Base-by-base conservation (phyloP, 306 rosid genomes). In the Astragalus membranaceus region DNA sequence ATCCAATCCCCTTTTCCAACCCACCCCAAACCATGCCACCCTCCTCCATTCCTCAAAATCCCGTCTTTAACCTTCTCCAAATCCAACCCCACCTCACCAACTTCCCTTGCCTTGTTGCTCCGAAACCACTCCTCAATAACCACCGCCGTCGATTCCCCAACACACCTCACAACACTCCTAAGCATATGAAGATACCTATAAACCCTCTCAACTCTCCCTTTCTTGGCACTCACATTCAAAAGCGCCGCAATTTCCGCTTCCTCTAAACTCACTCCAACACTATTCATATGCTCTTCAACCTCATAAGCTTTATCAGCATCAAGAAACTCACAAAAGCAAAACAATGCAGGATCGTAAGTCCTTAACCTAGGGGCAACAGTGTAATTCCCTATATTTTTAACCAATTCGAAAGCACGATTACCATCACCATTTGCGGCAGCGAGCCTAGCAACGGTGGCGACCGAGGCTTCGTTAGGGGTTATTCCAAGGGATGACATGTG, bases 1-100 rank as follows among this genome's bases (percentile, higher is more conserved):
- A 11, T 36, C 98, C 98, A 94, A 51, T 78, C 79, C 43, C 98
- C 98, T 60, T 78, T 82, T 59, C 98, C 96, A 66, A 88, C 75
- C 98, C 97, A 93, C 13, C 98, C 97, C 61, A 41, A 80, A 53
- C 96, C 97, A 56, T 90, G 98, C 98, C 98, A 90, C 54, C 98
- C 98, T 72, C 98, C 97, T 12, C 96, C 97, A 37, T 85, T 87
- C 37, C 88, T 62, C 77, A 56, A 79, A 77, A 90, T 73, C 20
- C 42, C 84, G 12, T 84, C 90, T 48, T 67, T 80, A 6, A 88
- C 79, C 26, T 49, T 35, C 56, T 17, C 81, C 7, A 4, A 41
- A 0, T 89, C 96, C 69, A 67, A 78, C 78, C 53, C 69, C 68
- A 5, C 47, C 60, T 76, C 84, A 33, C 89, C 90, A 52, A 81